Conservation (phyloP, 2,329 filamentous ascomycete species). For the Emydomyces testavorans region DNA sequence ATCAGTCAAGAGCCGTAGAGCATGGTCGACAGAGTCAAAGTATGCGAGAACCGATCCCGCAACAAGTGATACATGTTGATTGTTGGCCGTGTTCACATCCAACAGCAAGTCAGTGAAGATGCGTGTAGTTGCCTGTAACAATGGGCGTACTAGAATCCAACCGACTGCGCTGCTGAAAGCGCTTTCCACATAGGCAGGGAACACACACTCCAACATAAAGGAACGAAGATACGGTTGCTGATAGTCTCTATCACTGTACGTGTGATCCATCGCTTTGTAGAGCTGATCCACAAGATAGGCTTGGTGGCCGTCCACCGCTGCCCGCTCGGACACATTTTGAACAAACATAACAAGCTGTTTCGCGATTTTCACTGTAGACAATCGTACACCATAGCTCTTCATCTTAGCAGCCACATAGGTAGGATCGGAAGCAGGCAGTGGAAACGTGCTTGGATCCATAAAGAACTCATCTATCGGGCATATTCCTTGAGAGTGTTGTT, state of each 20-base stretch:
- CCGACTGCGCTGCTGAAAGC: slow-evolving; percentile 37
- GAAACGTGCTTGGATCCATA: slow-evolving; percentile 49
- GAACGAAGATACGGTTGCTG: slow-evolving; percentile 39
- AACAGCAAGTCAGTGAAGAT: slow-evolving; percentile 37
- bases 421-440: slow-evolving; percentile 48
- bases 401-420: slow-evolving; percentile 52
- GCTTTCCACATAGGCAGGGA: slow-evolving; percentile 46
- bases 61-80: slow-evolving; percentile 28
- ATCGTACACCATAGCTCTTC: slow-evolving; percentile 47
- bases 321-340: slow-evolving; percentile 48
- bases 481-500: slow-evolving; percentile 49
- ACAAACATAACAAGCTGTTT: slow-evolving; percentile 49
- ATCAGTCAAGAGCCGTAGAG: slow-evolving; percentile 29
- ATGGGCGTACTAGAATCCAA: slow-evolving; percentile 43
- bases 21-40: slow-evolving; percentile 30
- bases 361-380: slow-evolving; percentile 38
- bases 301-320: slow-evolving; percentile 48
- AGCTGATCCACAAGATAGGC: slow-evolving; percentile 46
- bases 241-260: slow-evolving; percentile 32
- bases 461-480: slow-evolving; percentile 48
- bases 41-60: slow-evolving; percentile 29
- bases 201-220: slow-evolving; percentile 43
- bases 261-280: slow-evolving; percentile 38
- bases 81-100: slow-evolving; percentile 35
- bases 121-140: slow-evolving; percentile 39